Conservation (phyloP, 1,284 basidiomycete species). For the Coniophora puteana region DNA sequence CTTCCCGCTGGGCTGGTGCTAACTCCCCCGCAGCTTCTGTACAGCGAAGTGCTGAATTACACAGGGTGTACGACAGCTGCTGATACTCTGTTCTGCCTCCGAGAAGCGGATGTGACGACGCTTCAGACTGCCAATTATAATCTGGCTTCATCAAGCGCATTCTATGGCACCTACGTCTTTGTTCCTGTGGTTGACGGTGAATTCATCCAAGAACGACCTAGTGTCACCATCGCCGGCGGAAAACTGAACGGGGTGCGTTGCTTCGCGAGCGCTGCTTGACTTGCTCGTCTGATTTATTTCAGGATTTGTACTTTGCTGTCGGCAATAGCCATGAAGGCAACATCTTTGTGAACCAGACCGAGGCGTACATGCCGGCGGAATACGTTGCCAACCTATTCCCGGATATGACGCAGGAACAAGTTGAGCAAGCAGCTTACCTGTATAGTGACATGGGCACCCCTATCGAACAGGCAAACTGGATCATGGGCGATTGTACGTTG, state of each 20-base stretch:
- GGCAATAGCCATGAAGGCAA: constrained; percentile 38
- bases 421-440: constrained; percentile 4
- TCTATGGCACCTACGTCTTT: constrained; percentile 39
- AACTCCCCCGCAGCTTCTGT: constrained; percentile 26
- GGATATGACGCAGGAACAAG: constrained; percentile 10
- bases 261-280: neutral
- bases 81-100: constrained; percentile 30
- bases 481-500: constrained; percentile 42
- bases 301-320: constrained; percentile 31
- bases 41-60: constrained; percentile 26
- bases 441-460: constrained; percentile 14
- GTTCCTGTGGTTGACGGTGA: constrained; percentile 43
- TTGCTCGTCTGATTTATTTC: neutral
- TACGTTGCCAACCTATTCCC: constrained; percentile 16
- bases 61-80: constrained; percentile 30
- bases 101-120: constrained; percentile 24
- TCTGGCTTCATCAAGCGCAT: constrained; percentile 19
- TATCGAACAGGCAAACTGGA: constrained; percentile 20
- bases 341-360: constrained; percentile 29
- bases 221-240: constrained; percentile 28
- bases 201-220: constrained; percentile 41
- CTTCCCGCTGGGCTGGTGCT: neutral
- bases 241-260: constrained; percentile 36
- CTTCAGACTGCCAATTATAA: constrained; percentile 33
- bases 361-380: constrained; percentile 3